Evolutionary conservation across 208 protist species (phyloP).

Genomic region (Wallacemonas sp.): DNA sequence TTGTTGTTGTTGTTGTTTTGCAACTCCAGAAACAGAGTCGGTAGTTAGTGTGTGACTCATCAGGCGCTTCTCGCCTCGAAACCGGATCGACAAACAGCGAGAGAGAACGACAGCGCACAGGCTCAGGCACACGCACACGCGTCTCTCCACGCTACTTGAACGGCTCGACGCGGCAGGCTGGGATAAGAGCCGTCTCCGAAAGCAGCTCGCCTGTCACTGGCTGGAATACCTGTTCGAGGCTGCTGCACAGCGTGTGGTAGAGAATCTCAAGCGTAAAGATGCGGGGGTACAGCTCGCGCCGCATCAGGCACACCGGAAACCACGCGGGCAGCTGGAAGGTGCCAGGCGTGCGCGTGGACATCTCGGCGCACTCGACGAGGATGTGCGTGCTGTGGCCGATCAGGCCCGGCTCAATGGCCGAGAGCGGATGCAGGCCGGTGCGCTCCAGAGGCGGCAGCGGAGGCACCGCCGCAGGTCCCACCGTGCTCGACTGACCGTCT

Average conservation of each 20-base stretch:
- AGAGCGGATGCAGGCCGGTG: slow-evolving; percentile 21
- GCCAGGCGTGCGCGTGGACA: slow-evolving; percentile 23
- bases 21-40: too few species aligned
- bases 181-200: slow-evolving; percentile 28
- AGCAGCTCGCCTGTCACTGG: slow-evolving; percentile 28
- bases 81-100: too few species aligned
- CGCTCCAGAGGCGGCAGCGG: background rate
- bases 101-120: background rate
- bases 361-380: slow-evolving; percentile 57
- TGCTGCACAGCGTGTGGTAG: slow-evolving; percentile 60
- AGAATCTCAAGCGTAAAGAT: slow-evolving; percentile 76
- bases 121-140: background rate
- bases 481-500: background rate
- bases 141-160: background rate
- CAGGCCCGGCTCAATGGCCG: slow-evolving; percentile 10
- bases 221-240: slow-evolving; percentile 42
- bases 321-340: slow-evolving; percentile 51
- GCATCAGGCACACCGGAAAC: slow-evolving; percentile 39
- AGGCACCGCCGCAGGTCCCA: background rate
- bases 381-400: slow-evolving; percentile 45
- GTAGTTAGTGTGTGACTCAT: too few species aligned
- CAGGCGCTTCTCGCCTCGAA: too few species aligned
- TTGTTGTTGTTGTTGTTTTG: too few species aligned
- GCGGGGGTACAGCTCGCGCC: slow-evolving; percentile 24
- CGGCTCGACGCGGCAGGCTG: slow-evolving; percentile 50